These are phyloP conservation scores for Fraxinus americana DNA, from an alignment of 257 asterid species.

Conservation along the genomic window DNA sequence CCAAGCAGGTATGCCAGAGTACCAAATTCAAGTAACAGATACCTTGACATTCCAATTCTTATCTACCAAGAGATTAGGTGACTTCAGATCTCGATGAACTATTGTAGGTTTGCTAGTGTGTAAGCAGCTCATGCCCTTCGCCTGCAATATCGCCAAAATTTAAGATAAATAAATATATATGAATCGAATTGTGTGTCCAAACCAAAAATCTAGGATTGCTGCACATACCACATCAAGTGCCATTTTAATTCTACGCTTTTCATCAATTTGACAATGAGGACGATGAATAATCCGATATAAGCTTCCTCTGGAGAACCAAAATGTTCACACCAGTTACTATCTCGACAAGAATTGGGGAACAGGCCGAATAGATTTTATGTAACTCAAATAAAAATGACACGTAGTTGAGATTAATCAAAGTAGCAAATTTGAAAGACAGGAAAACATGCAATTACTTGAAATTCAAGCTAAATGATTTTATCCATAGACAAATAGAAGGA, in stretches of 20 bases:
- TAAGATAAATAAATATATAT: constrained; percentile 10
- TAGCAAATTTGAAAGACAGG: constrained; percentile 16
- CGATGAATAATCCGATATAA: constrained; percentile 93
- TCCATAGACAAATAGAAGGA: too few species aligned
- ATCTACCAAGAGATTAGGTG: constrained; percentile 97
- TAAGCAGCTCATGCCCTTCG: constrained; percentile 98
- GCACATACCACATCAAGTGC: constrained; percentile 95
- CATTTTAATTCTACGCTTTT: constrained; percentile 90
- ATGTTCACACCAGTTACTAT: background rate
- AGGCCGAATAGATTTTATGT: background rate
- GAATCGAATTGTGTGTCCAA: background rate
- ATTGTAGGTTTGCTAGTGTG: constrained; percentile 96
- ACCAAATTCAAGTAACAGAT: constrained; percentile 21
- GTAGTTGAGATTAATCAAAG: constrained; percentile 24
- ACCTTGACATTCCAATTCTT: constrained; percentile 98
- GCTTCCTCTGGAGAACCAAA: constrained; percentile 84
- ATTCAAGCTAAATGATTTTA: too few species aligned
- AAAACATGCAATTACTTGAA: background rate
- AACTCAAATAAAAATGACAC: background rate
- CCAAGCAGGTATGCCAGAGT: constrained; percentile 17
- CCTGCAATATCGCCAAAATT: constrained; percentile 53
- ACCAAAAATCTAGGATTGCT: constrained; percentile 1
- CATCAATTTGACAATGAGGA: constrained; percentile 95
- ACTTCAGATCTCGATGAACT: constrained; percentile 97
- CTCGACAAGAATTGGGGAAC: background rate